Percentiles rank a stretch among this genome's conserved stretches.
phyloP scores from a whole-genome alignment of 441 rosid species.

The Croton setiger region DNA sequence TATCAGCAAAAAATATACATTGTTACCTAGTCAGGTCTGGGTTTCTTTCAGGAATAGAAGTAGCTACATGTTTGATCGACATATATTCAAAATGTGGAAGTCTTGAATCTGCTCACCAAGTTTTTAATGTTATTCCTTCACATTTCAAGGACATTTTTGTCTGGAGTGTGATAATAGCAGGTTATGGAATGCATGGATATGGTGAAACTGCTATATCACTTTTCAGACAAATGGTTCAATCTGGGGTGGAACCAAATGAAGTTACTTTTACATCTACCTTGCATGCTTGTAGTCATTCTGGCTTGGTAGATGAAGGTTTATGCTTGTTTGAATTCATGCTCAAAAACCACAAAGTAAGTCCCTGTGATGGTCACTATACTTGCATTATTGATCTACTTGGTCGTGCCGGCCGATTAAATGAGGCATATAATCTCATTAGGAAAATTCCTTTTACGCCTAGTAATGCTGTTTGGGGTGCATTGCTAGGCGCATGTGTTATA shows the following conservation, averaged over 20 bases:
- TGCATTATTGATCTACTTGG: slow-evolving; percentile 77
- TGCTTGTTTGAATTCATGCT: slow-evolving; percentile 54
- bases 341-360: slow-evolving; percentile 33
- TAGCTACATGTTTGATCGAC: slow-evolving; percentile 77
- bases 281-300: slow-evolving; percentile 78
- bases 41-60: slow-evolving; percentile 54
- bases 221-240: slow-evolving; percentile 59
- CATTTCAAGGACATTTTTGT: slow-evolving; percentile 40
- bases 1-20: slow-evolving; percentile 53
- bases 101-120: slow-evolving; percentile 40
- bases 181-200: slow-evolving; percentile 76
- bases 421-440: slow-evolving; percentile 52
- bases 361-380: slow-evolving; percentile 59
- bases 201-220: slow-evolving; percentile 46
- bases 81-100: slow-evolving; percentile 70
- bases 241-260: slow-evolving; percentile 62
- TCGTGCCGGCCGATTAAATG: slow-evolving; percentile 60
- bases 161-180: slow-evolving; percentile 74
- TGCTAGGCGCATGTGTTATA: slow-evolving; percentile 66
- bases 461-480: slow-evolving; percentile 65
- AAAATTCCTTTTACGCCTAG: slow-evolving; percentile 49
- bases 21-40: slow-evolving; percentile 51
- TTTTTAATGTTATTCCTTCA: slow-evolving; percentile 43
- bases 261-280: slow-evolving; percentile 66
- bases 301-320: slow-evolving; percentile 54